phyloP scores from a whole-genome alignment of 208 protist species.

The Crithidia fasciculata region DNA sequence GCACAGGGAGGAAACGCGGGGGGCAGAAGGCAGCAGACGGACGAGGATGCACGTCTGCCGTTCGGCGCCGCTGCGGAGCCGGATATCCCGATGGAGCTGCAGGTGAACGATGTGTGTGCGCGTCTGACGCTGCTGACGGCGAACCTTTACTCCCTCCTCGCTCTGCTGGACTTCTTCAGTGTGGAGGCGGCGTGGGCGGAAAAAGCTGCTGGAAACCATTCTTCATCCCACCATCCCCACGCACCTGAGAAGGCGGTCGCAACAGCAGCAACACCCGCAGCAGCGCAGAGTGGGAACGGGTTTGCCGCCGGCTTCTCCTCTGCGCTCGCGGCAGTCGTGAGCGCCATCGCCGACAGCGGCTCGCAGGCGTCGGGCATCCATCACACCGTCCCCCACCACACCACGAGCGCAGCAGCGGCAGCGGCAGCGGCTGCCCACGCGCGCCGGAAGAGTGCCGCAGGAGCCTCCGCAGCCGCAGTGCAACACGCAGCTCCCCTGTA shows the following conservation, averaged over 20 bases:
- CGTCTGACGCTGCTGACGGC: slow-evolving; percentile 17
- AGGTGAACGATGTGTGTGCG: slow-evolving; percentile 5
- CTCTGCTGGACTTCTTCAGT: slow-evolving; percentile 38
- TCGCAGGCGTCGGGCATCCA: not conserved
- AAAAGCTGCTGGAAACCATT: not conserved
- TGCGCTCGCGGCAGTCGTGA: not conserved
- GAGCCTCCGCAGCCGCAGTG: too few relatives aligned
- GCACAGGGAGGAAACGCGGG: not conserved
- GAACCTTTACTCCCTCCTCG: slow-evolving; percentile 35
- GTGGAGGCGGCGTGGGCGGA: slow-evolving; percentile 7
- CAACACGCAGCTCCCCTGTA: slow-evolving; percentile 8
- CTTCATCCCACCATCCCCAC: too few relatives aligned
- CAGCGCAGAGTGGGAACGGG: not conserved
- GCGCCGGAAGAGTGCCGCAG: too few relatives aligned
- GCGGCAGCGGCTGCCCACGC: not conserved
- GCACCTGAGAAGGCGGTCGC: too few relatives aligned
- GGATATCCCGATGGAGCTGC: not conserved
- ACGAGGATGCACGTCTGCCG: not conserved
- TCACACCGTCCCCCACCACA: not conserved
- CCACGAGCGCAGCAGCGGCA: too few relatives aligned
- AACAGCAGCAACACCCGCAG: not conserved
- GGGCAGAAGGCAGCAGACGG: not conserved
- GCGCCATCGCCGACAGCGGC: not conserved
- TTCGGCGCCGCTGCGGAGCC: not conserved
- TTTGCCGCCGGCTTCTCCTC: not conserved